Evolutionary conservation across 1,284 basidiomycete genomes (phyloP).

Genomic region (Apiotrichum brassicae): DNA sequence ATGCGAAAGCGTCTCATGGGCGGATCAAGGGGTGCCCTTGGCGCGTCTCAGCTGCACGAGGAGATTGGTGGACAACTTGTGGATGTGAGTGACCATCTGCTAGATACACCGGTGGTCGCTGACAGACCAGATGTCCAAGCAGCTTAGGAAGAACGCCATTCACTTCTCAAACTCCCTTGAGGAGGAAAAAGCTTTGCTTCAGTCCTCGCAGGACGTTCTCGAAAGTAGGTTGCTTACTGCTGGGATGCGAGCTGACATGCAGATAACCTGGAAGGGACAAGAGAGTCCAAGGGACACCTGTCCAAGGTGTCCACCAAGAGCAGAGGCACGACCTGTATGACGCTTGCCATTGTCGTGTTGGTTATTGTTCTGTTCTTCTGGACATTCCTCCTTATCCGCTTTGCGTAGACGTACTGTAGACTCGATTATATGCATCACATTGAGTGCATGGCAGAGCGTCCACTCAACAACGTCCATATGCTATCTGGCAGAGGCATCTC

Average conservation of each 20-base stretch:
- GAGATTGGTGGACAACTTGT: conserved; percentile 47
- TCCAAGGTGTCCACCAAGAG: conserved; percentile 40
- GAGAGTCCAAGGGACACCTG: conserved; percentile 38
- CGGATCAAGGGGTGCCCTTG: conserved; percentile 16
- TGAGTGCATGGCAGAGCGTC: too few relatives aligned
- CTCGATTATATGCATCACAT: too few relatives aligned
- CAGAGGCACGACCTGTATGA: conserved; percentile 46
- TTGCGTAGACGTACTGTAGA: too few relatives aligned
- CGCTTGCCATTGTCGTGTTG: conserved; percentile 36
- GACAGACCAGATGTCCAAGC: conserved; percentile 44
- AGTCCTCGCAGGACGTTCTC: conserved; percentile 38
- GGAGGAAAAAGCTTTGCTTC: conserved; percentile 44
- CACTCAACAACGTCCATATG: too few relatives aligned
- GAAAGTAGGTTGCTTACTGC: conserved; percentile 36
- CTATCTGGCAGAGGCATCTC: too few relatives aligned
- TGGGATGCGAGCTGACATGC: neutral
- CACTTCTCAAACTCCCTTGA: conserved; percentile 46
- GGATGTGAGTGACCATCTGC: conserved; percentile 43
- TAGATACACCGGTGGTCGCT: neutral
- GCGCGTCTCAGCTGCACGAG: conserved; percentile 42
- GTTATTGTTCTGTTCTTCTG: conserved; percentile 46
- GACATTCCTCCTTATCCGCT: conserved; percentile 48
- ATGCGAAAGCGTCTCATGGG: conserved; percentile 16
- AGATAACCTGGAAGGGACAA: conserved; percentile 42
- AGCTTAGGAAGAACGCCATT: conserved; percentile 44